Evolutionary conservation across 257 asterid genomes (phyloP).

Genomic region (Knoxia roxburghii): DNA sequence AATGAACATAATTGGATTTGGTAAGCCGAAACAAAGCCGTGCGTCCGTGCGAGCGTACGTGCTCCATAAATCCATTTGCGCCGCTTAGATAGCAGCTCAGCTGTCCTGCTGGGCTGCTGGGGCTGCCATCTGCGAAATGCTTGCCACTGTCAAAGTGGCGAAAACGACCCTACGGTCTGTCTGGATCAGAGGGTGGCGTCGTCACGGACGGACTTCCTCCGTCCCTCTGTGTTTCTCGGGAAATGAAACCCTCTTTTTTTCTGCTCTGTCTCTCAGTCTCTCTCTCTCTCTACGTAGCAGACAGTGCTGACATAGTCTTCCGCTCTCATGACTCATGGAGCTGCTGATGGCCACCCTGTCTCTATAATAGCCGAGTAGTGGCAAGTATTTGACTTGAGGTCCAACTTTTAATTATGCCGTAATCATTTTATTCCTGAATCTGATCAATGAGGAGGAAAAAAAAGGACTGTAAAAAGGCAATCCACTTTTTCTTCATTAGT

Average conservation of each 20-base stretch:
- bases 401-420: conserved; percentile 48
- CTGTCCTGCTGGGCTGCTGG: too few species aligned
- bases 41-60: too few species aligned
- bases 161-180: too few species aligned
- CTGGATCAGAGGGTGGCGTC: neutral
- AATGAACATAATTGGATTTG: too few species aligned
- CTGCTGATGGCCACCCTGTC: too few species aligned
- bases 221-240: conserved; percentile 32
- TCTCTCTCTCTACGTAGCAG: neutral
- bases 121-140: too few species aligned
- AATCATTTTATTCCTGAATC: conserved; percentile 53
- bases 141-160: too few species aligned
- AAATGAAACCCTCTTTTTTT: conserved; percentile 25
- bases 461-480: conserved; percentile 39
- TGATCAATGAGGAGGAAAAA: conserved; percentile 16
- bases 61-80: too few species aligned
- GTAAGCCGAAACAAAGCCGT: too few species aligned
- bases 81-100: too few species aligned
- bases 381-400: conserved; percentile 10
- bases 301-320: conserved; percentile 1
- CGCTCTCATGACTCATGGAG: too few species aligned
- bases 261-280: neutral
- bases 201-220: conserved; percentile 22
- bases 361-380: too few species aligned
- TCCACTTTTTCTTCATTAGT: conserved; percentile 32